phyloP scores from a whole-genome alignment of 768 basidiomycete genomes.

The Chalciporus chontae region DNA sequence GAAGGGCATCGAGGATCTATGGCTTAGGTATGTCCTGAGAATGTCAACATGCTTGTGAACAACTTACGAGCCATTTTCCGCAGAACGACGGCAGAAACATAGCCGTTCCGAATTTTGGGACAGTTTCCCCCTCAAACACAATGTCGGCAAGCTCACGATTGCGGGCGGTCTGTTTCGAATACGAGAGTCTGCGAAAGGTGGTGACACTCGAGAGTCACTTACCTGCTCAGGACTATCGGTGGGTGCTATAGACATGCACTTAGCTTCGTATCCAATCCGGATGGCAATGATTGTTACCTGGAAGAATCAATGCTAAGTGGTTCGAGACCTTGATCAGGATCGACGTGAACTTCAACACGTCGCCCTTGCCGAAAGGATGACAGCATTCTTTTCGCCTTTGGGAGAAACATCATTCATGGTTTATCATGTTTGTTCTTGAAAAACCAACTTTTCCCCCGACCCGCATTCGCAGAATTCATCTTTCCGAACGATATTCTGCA shows the following conservation, averaged over 20 bases:
- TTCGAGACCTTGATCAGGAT: constrained; percentile 87
- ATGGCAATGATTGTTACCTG: constrained; percentile 43
- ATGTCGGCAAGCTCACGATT: constrained; percentile 59
- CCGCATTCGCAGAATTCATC: constrained; percentile 75
- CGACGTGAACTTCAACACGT: constrained; percentile 73
- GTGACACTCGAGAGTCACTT: not conserved
- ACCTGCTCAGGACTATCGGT: constrained; percentile 71
- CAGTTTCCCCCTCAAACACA: constrained; percentile 55
- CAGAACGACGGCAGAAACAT: constrained; percentile 66
- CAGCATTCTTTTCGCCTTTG: constrained; percentile 61
- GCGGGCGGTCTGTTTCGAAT: constrained; percentile 37
- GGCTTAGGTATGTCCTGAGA: not conserved
- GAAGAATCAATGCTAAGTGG: constrained; percentile 83
- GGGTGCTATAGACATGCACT: constrained; percentile 44
- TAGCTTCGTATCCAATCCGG: not conserved
- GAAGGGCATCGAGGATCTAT: constrained; percentile 63
- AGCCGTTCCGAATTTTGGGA: constrained; percentile 59
- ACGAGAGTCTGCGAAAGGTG: not conserved
- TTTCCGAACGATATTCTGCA: constrained; percentile 69
- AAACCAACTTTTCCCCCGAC: constrained; percentile 50
- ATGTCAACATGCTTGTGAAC: not conserved
- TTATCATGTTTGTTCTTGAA: not conserved
- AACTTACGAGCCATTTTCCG: constrained; percentile 81
- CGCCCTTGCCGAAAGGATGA: constrained; percentile 40
- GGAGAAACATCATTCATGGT: constrained; percentile 12